Evolutionary conservation across 345 rosid species (phyloP), one percentile per base, ranked within the genome.

Genomic region (Trapa incisa): DNA sequence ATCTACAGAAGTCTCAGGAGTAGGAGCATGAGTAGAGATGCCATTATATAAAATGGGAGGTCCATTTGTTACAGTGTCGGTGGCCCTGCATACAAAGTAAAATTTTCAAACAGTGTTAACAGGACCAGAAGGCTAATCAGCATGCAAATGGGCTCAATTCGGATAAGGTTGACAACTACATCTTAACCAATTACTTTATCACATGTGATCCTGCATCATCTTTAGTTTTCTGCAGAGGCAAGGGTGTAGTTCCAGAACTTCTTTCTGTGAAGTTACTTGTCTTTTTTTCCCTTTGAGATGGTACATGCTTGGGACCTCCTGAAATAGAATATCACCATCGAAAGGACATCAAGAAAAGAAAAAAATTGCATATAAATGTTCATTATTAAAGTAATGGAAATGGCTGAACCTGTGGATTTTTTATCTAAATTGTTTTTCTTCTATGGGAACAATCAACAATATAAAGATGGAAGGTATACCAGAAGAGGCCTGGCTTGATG

Each of bases 241-340:
- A 72, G 3, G 67, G 56, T 17, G 82, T 53, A 16, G 66, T 58
- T 68, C 74, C 73, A 38, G 78, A 65, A 62, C 80, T 81, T 74
- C 86, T 77, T 53, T 78, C 80, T 47, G 64, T 38, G n/a, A 62
- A 71, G 72, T 70, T 76, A 73, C 65, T 72, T 68, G 58, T 68
- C 69, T 86, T 89, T 78, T 74, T 89, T 50, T 81, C 98, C 80
- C 89, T 83, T 67, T 77, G 80, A 53, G 77, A 12, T 74, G 79
- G 69, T 16, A 76, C 74, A 80, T 60, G 75, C 80, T 86, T 81
- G 66, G 81, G 84, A 68, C 83, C 80, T 63, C 81, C 76, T 67
- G 78, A 74, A 83, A 17, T 65, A 33, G 15, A 5, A 22, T 36
- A 65, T 16, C 67, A 43, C 17, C 5, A 47, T n/a, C 22, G 7